Evolutionary conservation across 169 alveolate genomes (phyloP).

Genomic region (Plasmodium vivax): DNA sequence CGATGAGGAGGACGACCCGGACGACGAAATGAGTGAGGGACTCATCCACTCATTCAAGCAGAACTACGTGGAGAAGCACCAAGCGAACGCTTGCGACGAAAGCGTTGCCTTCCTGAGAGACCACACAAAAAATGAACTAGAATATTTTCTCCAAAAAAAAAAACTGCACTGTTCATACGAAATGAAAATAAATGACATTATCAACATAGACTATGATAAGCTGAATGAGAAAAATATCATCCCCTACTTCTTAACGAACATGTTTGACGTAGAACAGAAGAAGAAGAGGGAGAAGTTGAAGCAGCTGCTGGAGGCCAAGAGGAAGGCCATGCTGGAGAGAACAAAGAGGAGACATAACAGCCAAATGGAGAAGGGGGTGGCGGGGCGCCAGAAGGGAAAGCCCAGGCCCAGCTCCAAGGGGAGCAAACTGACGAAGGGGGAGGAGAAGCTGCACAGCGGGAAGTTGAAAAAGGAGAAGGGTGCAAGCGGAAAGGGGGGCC

Average conservation of each 20-base stretch:
- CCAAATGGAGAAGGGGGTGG: background rate
- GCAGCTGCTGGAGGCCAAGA: constrained; percentile 7
- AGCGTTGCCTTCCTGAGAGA: constrained; percentile 18
- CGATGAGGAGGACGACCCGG: background rate
- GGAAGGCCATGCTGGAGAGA: constrained; percentile 23
- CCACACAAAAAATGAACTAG: constrained; percentile 50
- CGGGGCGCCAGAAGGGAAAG: background rate
- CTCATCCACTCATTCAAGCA: constrained; percentile 6
- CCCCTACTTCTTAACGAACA: constrained; percentile 42
- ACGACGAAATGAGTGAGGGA: constrained; percentile 7
- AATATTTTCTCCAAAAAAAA: constrained; percentile 36
- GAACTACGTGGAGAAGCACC: constrained; percentile 50
- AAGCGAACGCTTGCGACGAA: constrained; percentile 13
- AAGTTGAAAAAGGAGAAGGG: background rate
- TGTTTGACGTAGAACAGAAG: constrained; percentile 54
- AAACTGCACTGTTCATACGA: constrained; percentile 28
- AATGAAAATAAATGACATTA: constrained; percentile 60
- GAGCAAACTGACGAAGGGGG: background rate
- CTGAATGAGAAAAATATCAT: constrained; percentile 63
- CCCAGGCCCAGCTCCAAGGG: background rate
- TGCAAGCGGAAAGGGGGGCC: background rate
- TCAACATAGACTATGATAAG: constrained; percentile 63
- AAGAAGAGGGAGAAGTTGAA: constrained; percentile 64
- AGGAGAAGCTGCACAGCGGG: background rate
- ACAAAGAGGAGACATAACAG: constrained; percentile 6